Evolutionary conservation across 2,329 filamentous ascomycete species (phyloP).

Genomic region (Epicoccum nigrum): DNA sequence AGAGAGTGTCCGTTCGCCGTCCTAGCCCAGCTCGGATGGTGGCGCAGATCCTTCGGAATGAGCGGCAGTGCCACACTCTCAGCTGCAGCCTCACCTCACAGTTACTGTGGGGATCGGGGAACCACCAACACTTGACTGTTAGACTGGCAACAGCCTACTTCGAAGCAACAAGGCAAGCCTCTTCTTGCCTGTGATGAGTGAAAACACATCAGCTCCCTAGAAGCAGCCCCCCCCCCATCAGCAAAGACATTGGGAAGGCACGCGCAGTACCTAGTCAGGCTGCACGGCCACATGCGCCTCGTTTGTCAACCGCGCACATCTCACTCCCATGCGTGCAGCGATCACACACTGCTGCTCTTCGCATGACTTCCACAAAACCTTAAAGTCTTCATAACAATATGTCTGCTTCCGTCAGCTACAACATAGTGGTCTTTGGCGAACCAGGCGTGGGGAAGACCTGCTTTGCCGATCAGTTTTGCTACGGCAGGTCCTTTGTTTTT

Average conservation of each 20-base stretch:
- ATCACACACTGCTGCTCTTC: too few species aligned
- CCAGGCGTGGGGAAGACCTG: constrained; percentile 30
- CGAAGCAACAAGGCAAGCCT: too few species aligned
- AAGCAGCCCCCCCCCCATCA: not conserved
- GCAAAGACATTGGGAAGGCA: not conserved
- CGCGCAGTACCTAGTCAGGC: not conserved
- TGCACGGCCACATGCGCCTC: constrained; percentile 5
- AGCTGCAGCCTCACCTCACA: not conserved
- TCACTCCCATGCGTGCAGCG: too few species aligned
- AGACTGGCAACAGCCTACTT: too few species aligned
- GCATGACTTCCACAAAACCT: too few species aligned
- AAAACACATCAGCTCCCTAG: too few species aligned
- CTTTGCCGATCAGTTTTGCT: constrained; percentile 23
- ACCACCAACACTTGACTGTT: too few species aligned
- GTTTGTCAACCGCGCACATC: not conserved
- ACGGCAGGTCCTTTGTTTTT: constrained; percentile 15
- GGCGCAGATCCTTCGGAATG: constrained; percentile 14
- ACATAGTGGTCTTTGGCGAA: constrained; percentile 25
- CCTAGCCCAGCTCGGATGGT: constrained; percentile 12
- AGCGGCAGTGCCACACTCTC: constrained; percentile 13
- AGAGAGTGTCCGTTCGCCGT: constrained; percentile 3
- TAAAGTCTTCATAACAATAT: not conserved
- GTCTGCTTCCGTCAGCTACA: not conserved
- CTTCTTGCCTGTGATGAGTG: too few species aligned
- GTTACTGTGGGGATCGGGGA: not conserved